These are phyloP conservation scores for Crithidia expoeki DNA, from an alignment of 208 protist genomes.

Conservation along the genomic window DNA sequence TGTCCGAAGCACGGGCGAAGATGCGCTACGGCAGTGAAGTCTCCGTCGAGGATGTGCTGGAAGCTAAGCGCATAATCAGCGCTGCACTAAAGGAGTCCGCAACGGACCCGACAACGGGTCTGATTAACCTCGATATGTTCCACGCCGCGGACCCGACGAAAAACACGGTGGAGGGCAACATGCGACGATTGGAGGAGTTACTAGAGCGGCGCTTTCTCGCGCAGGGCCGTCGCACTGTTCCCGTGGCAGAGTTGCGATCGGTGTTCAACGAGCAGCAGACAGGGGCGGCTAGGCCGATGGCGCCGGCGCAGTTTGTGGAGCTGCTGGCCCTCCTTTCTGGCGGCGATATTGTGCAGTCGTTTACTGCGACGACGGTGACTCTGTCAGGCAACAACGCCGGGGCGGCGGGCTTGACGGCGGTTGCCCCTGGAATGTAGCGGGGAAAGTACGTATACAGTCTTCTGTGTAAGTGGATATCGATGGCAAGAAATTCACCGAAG, in stretches of 20 bases:
- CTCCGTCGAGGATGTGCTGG: conserved; percentile 79
- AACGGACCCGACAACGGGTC: conserved; percentile 86
- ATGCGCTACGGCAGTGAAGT: conserved; percentile 90
- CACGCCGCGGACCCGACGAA: conserved; percentile 77
- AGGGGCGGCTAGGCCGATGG: conserved; percentile 56
- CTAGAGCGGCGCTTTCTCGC: conserved; percentile 61
- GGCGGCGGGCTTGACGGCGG: conserved; percentile 1
- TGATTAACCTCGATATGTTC: conserved; percentile 92
- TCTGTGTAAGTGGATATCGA: background rate
- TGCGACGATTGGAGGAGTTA: conserved; percentile 73
- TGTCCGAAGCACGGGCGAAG: conserved; percentile 93
- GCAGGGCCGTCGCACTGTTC: conserved; percentile 40
- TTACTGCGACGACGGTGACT: conserved; percentile 67
- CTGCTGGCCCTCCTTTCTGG: conserved; percentile 76
- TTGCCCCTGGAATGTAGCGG: background rate
- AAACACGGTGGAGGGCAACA: conserved; percentile 84
- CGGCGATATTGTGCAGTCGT: conserved; percentile 78
- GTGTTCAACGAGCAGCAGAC: conserved; percentile 73
- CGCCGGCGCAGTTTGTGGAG: conserved; percentile 79
- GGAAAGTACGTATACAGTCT: background rate
- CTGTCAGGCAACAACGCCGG: conserved; percentile 30
- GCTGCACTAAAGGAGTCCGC: conserved; percentile 87
- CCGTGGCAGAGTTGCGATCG: conserved; percentile 70
- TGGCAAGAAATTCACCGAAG: too few species aligned
- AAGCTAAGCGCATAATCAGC: conserved; percentile 92